phyloP scores from a whole-genome alignment of 2,329 filamentous ascomycete genomes.

The Aspergillus carbonarius region DNA sequence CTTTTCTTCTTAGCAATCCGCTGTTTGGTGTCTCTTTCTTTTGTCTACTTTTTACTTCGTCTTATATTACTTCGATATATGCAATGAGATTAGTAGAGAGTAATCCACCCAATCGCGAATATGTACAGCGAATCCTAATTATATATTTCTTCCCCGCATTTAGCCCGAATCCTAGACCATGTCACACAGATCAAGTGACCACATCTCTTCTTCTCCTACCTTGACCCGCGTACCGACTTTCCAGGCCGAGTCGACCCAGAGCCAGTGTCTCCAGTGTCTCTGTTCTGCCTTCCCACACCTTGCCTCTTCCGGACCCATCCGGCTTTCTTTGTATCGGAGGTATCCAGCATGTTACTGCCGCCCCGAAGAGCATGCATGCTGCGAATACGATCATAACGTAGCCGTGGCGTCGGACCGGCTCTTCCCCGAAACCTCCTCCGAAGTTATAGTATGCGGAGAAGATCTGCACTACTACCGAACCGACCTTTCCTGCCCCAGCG shows the following conservation, averaged over 20 bases:
- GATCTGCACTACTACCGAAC: slow-evolving; percentile 46
- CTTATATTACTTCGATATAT: neutral
- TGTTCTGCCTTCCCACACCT: slow-evolving; percentile 36
- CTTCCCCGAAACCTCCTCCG: slow-evolving; percentile 31
- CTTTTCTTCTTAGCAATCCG: too few relatives aligned
- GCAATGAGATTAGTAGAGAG: neutral
- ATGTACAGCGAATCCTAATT: neutral
- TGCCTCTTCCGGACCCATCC: slow-evolving; percentile 23
- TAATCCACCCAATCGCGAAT: neutral
- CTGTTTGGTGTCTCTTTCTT: too few relatives aligned
- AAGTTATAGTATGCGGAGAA: slow-evolving; percentile 44
- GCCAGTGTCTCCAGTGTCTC: slow-evolving; percentile 42
- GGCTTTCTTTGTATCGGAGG: slow-evolving; percentile 36
- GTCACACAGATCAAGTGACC: neutral
- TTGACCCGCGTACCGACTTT: slow-evolving; percentile 34
- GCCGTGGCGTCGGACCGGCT: slow-evolving; percentile 39
- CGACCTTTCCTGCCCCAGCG: slow-evolving; percentile 55
- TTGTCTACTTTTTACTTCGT: too few relatives aligned
- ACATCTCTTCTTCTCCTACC: neutral
- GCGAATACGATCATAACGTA: slow-evolving; percentile 44
- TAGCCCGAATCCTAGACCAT: neutral
- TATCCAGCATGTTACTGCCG: slow-evolving; percentile 41
- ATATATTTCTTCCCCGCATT: neutral
- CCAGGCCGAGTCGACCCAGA: slow-evolving; percentile 37
- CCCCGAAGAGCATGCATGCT: slow-evolving; percentile 43